Base-by-base conservation (phyloP, 352 stramenopile genomes). In the Phytophthora pistaciae region DNA sequence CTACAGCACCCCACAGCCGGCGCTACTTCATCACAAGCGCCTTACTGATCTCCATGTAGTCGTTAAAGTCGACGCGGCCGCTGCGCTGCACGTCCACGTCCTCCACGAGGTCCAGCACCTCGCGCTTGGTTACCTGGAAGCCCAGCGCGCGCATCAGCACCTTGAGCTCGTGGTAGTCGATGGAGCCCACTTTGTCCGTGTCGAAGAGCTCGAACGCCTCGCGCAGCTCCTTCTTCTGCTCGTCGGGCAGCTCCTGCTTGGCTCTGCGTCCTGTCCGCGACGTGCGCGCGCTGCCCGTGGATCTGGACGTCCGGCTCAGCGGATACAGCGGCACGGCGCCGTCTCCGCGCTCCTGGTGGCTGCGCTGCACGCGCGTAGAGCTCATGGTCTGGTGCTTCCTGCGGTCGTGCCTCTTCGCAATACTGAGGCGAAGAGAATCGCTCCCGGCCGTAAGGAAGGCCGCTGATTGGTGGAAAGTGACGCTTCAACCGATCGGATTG, bases 131-230 rank as follows among this genome's bases (percentile, higher is more conserved):
- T 25, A 98, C 91, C 53, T 95, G 81, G 68, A 98, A 98, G 31
- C 94, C 95, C 44, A 98, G 69, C n/a, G 95, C 94, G 16, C 94
- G 88, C 87, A 98, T 98, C 49, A 98, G 77, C 65, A 94, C 93
- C 70, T 98, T 98, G 71, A 98, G 87, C 72, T 98, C 95, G 74
- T 98, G 92, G 70, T 97, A 96, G 83, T 98, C 91, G 64, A 98
- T 91, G 3, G 81, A 88, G 7, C 93, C 92, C 53, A 84, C 91
- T 74, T 97, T 96, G 62, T 98, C 92, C 20, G 84, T 85, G 79
- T 98, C 95, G 61, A 98, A 98, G 44, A 98, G 85, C 55, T 97
- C 93, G 58, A 98, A 98, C 7, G 95, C 93, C 61, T 98, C 95
- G 56, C 87, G 82, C 1, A 98, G 83, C 77, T 98, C 95, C 48